phyloP scores from a whole-genome alignment of 176 grass and related monocot species.

The Oryza meyeriana region DNA sequence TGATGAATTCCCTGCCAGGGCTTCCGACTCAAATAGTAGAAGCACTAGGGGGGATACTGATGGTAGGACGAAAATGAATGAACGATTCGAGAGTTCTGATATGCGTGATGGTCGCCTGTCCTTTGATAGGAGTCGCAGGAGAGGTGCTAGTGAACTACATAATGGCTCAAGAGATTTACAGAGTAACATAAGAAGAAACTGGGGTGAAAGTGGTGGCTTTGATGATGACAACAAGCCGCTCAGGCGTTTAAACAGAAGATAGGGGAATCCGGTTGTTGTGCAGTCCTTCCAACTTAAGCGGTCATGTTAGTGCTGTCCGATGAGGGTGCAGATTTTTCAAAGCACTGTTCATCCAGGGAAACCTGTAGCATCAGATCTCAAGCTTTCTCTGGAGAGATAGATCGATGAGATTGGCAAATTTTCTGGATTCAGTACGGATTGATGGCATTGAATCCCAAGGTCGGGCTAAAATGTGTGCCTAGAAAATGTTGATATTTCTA shows the following conservation, averaged over 20 bases:
- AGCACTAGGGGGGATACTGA: constrained; percentile 8
- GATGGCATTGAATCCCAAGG: not conserved
- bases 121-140: constrained; percentile 15
- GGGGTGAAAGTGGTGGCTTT: constrained; percentile 30
- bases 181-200: constrained; percentile 39
- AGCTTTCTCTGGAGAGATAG: too few relatives aligned
- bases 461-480: not conserved
- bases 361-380: too few relatives aligned
- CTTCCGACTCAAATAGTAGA: constrained; percentile 24
- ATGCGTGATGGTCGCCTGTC: not conserved
- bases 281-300: not conserved
- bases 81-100: constrained; percentile 24
- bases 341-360: too few relatives aligned
- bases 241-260: constrained; percentile 31
- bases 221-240: constrained; percentile 18
- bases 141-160: constrained; percentile 25
- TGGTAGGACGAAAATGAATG: constrained; percentile 23
- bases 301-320: not conserved
- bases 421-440: not conserved
- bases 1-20: constrained; percentile 17
- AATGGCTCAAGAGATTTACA: constrained; percentile 48
- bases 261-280: not conserved
- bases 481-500: constrained; percentile 5
- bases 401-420: not conserved
- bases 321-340: too few relatives aligned